Conservation (phyloP, 2,329 filamentous ascomycete genomes). For the Podosphaera xanthii region DNA sequence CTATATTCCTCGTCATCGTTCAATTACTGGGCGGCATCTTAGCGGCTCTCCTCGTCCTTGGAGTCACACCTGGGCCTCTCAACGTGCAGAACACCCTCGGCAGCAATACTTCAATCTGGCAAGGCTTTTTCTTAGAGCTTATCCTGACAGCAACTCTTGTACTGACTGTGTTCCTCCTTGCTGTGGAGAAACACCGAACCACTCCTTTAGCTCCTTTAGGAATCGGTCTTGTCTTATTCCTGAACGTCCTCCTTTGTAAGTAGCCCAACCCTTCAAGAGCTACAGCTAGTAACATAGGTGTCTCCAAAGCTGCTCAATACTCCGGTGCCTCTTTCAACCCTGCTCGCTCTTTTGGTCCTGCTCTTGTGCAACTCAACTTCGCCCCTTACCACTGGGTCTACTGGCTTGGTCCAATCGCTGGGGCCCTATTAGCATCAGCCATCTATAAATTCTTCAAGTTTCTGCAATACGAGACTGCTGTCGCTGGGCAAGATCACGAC, state of each 20-base stretch:
- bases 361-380: constrained; percentile 21
- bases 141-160: constrained; percentile 23
- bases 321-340: constrained; percentile 26
- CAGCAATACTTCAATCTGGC: constrained; percentile 12
- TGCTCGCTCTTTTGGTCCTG: constrained; percentile 24
- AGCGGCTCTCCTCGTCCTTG: constrained; percentile 20
- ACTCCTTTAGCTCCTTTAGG: constrained; percentile 26
- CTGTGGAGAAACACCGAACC: constrained; percentile 20
- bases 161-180: constrained; percentile 25
- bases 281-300: neutral
- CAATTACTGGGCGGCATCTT: constrained; percentile 16
- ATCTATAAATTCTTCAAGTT: constrained; percentile 1
- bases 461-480: neutral
- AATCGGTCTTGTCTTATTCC: constrained; percentile 24
- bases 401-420: constrained; percentile 17
- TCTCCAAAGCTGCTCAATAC: constrained; percentile 20
- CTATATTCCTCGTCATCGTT: constrained; percentile 11
- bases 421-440: neutral
- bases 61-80: constrained; percentile 3
- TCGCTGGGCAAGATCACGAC: constrained; percentile 1
- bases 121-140: constrained; percentile 25
- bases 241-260: constrained; percentile 11
- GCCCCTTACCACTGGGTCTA: constrained; percentile 25
- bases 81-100: constrained; percentile 5
- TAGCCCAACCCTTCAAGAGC: neutral